Base-by-base conservation (phyloP, 1,284 basidiomycete species). In the Porogramme epimiltina region DNA sequence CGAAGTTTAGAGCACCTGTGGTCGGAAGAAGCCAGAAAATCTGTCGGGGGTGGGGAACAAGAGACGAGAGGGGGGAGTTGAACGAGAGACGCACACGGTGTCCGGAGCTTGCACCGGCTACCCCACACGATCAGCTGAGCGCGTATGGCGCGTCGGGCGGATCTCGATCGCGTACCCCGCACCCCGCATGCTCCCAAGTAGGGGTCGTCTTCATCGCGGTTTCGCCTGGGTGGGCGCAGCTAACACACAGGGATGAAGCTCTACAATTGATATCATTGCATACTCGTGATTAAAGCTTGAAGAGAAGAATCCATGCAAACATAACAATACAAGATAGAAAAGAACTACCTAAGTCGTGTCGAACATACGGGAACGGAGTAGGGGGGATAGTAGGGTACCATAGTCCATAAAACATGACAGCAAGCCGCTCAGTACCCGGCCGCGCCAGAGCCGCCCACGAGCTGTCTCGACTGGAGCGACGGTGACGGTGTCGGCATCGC, bases 381-480 rank as follows among this genome's bases (percentile, higher is more conserved):
- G 57, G n/a, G 34, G n/a, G 51, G 54, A 44, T 47, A n/a, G 42
- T 47, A 46, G 41, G 33, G 43, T 44, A 54, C 28, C 52, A 51
- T 48, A 54, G 47, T 52, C 44, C 58, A 56, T 54, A 37, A 36
- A n/a, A 34, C 23, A 37, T 38, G 18, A n/a, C n/a, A 45, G 42
- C 36, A 42, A 38, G 23, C 19, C 18, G 37, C 34, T 64, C 73
- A 76, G 61, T 76, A 76, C 38, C 74, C 73, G 51, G 72, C 74
- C 39, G 58, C 58, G 9, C 75, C 75, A 42, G 74, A 73, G 52
- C 70, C 71, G 13, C 75, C 71, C 10, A 78, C 71, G 33, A 65
- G 62, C 60, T 85, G 80, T 59, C 85, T 81, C 54, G 83, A 79
- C 66, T 82, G 83, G 55, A 85, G 58, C 42, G 82, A 82, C n/a